Evolutionary conservation across 192 early-diverging fungal genomes (phyloP), one percentile per base, ranked within the genome.

Genomic region (Coemansia sp.): DNA sequence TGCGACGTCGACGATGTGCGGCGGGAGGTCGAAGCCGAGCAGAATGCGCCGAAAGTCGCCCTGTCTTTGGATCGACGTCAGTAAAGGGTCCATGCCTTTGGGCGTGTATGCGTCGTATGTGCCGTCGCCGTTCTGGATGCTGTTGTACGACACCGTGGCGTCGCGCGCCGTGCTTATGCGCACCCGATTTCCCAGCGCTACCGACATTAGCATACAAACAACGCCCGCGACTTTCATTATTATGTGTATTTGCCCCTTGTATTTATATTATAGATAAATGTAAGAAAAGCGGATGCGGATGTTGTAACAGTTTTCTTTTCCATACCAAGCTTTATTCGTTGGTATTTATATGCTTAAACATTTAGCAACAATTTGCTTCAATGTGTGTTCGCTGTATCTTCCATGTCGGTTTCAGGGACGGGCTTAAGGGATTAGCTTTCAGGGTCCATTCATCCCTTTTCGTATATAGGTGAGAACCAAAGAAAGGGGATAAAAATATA

Each of bases 1-100:
- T 2, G 48, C 34, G 1, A 70, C 46, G 4, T 63, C 42, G 15
- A 51, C 40, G 23, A 72, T 47, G 2, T 38, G 6, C 1, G 23
- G 8, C 0, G 76, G 76, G 7, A 79, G 25, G 2, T 69, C 22
- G 28, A 66, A 79, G 5, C 70, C 76, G 0, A 79, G 76, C 2
- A 79, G 70, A 1, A 79, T 73, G 49, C 69, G 69, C 15, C 31
- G 21, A 38, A 70, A 64, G 36, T 65, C 68, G 11, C 20, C 21
- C 38, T 56, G 47, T 10, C 44, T 50, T 23, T 52, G 44, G 62
- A 52, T 51, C 1, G 75, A 38, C 0, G 65, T 59, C 19, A 78
- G 65, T 1, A 62, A 65, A 25, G 36, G 12, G 6, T 62, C 31
- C 21, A 5, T n/a, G 19, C 75, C 75, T 59, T 65, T 69, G 42